Conservation (phyloP, 2,329 filamentous ascomycete genomes). For the Dactylonectria estremocensis region DNA sequence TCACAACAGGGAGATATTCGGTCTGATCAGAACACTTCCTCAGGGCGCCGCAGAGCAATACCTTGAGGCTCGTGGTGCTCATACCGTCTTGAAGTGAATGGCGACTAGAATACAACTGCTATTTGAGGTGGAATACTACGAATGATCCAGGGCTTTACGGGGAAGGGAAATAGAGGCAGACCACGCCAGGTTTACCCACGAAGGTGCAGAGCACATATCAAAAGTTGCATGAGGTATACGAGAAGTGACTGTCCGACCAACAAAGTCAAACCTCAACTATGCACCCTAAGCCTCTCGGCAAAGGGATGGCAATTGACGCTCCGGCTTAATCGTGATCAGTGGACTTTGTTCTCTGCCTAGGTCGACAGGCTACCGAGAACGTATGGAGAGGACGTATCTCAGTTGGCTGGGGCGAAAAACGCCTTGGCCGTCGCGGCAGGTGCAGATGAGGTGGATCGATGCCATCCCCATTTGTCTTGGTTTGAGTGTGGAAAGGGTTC, state of each 20-base stretch:
- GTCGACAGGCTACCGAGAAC: conserved; percentile 85
- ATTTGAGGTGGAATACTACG: conserved; percentile 21
- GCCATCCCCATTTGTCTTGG: conserved; percentile 9
- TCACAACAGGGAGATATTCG: conserved; percentile 93
- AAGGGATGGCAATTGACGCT: conserved; percentile 89
- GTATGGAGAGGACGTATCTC: conserved; percentile 73
- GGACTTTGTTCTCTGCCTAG: conserved; percentile 80
- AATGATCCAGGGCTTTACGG: not conserved
- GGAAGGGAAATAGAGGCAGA: not conserved
- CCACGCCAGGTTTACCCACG: not conserved
- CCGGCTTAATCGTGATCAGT: conserved; percentile 98
- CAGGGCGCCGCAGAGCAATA: conserved; percentile 91
- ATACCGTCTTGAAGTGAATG: conserved; percentile 89
- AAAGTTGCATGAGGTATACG: conserved; percentile 25
- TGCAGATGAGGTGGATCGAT: conserved; percentile 31
- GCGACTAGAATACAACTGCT: conserved; percentile 13
- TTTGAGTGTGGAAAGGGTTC: not conserved
- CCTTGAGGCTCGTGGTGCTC: conserved; percentile 89
- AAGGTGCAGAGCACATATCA: conserved; percentile 27
- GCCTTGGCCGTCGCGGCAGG: conserved; percentile 70
- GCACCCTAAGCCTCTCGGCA: conserved; percentile 84
- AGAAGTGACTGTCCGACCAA: conserved; percentile 77
- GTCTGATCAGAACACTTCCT: conserved; percentile 82
- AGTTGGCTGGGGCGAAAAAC: conserved; percentile 72
- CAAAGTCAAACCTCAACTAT: conserved; percentile 98